phyloP scores from a whole-genome alignment of 345 rosid genomes.

The Eucalyptus urophylla region DNA sequence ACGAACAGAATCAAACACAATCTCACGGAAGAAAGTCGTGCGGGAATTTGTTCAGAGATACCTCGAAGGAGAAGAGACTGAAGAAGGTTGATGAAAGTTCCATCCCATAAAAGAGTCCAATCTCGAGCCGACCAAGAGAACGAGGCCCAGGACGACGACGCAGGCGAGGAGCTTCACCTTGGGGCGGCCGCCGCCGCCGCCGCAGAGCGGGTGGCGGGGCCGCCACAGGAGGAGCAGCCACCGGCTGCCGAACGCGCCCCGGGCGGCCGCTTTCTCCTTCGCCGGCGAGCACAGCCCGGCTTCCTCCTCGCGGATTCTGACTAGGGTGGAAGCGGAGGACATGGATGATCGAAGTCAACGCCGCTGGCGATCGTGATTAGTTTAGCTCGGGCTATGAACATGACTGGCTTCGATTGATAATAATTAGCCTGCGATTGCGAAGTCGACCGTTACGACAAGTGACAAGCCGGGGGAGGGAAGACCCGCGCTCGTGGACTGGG shows the following conservation, averaged over 20 bases:
- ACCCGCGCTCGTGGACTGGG: not conserved
- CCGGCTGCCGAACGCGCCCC: not conserved
- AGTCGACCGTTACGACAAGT: not conserved
- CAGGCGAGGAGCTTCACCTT: not conserved
- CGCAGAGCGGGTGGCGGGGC: not conserved
- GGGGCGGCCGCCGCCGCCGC: not conserved
- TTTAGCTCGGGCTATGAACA: not conserved
- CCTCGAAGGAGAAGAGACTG: not conserved
- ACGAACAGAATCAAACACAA: not conserved
- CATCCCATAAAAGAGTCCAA: constrained; percentile 5
- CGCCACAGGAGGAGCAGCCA: not conserved
- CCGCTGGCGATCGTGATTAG: not conserved
- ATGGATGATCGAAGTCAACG: not conserved
- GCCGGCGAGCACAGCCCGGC: constrained; percentile 5
- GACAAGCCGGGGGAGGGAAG: not conserved
- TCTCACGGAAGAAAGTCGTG: not conserved
- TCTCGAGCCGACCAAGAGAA: not conserved
- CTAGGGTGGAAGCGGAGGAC: not conserved
- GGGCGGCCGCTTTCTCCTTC: constrained; percentile 1
- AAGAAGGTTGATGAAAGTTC: constrained; percentile 1
- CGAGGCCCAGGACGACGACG: not conserved
- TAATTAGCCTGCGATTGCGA: not conserved
- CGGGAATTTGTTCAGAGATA: not conserved
- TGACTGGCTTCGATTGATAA: not conserved
- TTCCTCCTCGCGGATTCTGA: not conserved